Conservation (phyloP, 371 early-diverging fungal species). For the Basidiobolus meristosporus region DNA sequence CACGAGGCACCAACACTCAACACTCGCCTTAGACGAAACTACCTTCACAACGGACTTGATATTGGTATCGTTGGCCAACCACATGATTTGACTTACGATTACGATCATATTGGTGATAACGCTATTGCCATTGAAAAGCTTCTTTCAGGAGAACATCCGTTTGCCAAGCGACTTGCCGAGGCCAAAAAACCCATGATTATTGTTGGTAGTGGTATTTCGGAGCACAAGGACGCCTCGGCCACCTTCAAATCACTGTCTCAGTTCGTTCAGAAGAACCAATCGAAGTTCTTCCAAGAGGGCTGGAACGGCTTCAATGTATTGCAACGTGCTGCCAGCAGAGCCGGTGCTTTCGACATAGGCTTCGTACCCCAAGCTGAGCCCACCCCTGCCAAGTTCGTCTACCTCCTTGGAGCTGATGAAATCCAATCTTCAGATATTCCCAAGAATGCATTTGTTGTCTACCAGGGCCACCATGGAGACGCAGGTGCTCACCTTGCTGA, state of each 20-base stretch:
- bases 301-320: conserved; percentile 86
- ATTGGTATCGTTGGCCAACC: conserved; percentile 65
- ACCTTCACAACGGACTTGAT: conserved; percentile 59
- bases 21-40: conserved; percentile 87
- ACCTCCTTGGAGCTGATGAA: conserved; percentile 87
- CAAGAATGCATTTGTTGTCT: conserved; percentile 87
- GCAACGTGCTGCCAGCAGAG: conserved; percentile 72
- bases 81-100: conserved; percentile 76
- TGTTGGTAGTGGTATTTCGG: conserved; percentile 66
- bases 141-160: conserved; percentile 46
- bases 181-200: conserved; percentile 88
- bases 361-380: conserved; percentile 39
- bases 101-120: conserved; percentile 59
- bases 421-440: conserved; percentile 51
- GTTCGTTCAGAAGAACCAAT: conserved; percentile 42
- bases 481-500: conserved; percentile 87
- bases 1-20: conserved; percentile 92
- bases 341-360: conserved; percentile 84
- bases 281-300: conserved; percentile 43
- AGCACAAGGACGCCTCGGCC: conserved; percentile 44
- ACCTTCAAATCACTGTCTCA: conserved; percentile 47
- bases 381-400: conserved; percentile 49
- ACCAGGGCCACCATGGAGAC: conserved; percentile 97
- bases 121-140: conserved; percentile 48
- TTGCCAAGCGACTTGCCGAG: conserved; percentile 46